phyloP scores from a whole-genome alignment of 495 filamentous ascomycete genomes.

The Xylona heveae region DNA sequence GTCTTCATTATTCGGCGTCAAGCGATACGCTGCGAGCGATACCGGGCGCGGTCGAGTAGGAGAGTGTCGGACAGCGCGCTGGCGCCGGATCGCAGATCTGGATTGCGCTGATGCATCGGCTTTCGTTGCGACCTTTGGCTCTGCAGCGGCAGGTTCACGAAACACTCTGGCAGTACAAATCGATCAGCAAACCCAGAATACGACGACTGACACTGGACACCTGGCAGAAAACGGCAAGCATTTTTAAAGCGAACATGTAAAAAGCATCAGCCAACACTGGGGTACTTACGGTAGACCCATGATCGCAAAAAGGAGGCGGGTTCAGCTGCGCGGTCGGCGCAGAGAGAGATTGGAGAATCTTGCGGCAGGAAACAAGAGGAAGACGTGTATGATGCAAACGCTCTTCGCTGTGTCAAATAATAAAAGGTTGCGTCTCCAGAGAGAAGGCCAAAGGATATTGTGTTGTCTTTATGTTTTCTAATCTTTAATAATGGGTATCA shows the following conservation, averaged over 20 bases:
- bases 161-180: conserved; percentile 25
- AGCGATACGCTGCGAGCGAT: background rate
- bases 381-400: too few species aligned
- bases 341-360: too few species aligned
- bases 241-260: conserved; percentile 1
- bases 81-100: conserved; percentile 55
- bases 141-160: conserved; percentile 33
- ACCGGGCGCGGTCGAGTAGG: conserved; percentile 4
- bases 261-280: too few species aligned
- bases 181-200: conserved; percentile 8
- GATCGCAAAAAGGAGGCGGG: background rate
- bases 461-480: too few species aligned
- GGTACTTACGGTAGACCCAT: conserved; percentile 6
- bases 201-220: background rate
- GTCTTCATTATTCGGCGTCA: background rate
- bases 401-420: too few species aligned
- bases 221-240: background rate
- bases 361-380: too few species aligned
- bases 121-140: conserved; percentile 32
- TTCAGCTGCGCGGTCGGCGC: too few species aligned
- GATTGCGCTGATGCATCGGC: conserved; percentile 33
- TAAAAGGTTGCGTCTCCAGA: too few species aligned
- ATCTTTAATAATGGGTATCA: too few species aligned
- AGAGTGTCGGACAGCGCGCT: conserved; percentile 18
- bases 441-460: too few species aligned